Evolutionary conservation across 257 asterid genomes (phyloP), one percentile per base, ranked within the genome.

Genomic region (Ilex aquifolium): DNA sequence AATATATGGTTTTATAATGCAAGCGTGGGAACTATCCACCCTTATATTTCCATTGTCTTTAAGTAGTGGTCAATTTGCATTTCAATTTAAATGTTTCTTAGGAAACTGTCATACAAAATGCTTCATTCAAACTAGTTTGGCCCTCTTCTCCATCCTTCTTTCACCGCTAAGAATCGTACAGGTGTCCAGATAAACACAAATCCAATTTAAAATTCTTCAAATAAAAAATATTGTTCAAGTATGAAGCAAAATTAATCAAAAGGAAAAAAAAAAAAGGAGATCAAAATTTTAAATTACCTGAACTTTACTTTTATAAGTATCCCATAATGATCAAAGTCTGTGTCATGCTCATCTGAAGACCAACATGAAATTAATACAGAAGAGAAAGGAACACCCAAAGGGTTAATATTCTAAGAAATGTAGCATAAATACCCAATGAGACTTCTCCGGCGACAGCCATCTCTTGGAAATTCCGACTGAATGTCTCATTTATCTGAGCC

Each of bases 371-470:
- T 55, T 50, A 69, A 62, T 67, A 75, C 36, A 66, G 60, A 61
- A 36, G 71, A 58, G 31, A 50, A 9, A 29, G 31, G 55, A 63
- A 56, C 7, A 32, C 30, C 31, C 61, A 46, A 58, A 59, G 44
- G 54, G 69, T 71, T n/a, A 21, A 67, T 69, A 59, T 32, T 31
- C 42, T 36, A 1, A 65, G 59, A 53, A 51, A 48, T 56, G 63
- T 50, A 42, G 50, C 56, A 53, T 21, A 53, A 14, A 53, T 77
- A 90, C 98, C 98, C 63, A 92, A 72, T 61, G 90, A 85, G 53
- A 92, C 99, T 76, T 92, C 96, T 72, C 99, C 97, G 27, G 99
- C 97, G 44, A 92, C 99, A 62, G 99, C 99, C 99, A 92, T 92
- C 79, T 92, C 97, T 83, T 84, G 90, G 78, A 92, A 92, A 69